Conservation (phyloP, 2,329 filamentous ascomycete genomes). For the Lasiodiplodia hormozganensis region DNA sequence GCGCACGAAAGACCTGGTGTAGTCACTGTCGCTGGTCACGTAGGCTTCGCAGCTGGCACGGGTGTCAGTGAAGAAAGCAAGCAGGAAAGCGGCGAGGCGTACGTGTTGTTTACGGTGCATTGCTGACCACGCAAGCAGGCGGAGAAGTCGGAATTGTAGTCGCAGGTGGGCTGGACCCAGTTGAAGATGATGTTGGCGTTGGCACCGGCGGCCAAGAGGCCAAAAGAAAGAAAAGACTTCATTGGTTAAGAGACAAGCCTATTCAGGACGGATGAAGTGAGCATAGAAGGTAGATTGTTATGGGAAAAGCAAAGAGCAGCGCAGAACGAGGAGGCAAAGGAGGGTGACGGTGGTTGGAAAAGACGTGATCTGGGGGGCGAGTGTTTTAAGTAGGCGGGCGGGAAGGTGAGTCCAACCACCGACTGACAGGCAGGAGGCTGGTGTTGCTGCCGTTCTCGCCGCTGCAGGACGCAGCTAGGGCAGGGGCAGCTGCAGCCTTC, state of each 20-base stretch:
- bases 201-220: conserved; percentile 41
- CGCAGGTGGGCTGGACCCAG: conserved; percentile 54
- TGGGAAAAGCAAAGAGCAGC: conserved; percentile 6
- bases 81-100: conserved; percentile 26
- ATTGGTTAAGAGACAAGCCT: conserved; percentile 17
- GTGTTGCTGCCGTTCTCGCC: not conserved
- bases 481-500: conserved; percentile 24
- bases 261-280: conserved; percentile 19
- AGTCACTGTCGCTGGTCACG: conserved; percentile 33
- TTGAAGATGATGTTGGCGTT: conserved; percentile 58
- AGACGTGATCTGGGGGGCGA: not conserved
- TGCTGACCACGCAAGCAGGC: conserved; percentile 49
- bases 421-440: not conserved
- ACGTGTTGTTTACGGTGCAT: conserved; percentile 46
- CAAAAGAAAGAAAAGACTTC: conserved; percentile 28
- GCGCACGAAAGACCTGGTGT: conserved; percentile 39
- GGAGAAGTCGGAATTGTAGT: conserved; percentile 36
- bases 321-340: conserved; percentile 2
- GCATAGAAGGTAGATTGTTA: conserved; percentile 8
- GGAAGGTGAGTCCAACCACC: not conserved
- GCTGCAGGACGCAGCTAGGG: not conserved
- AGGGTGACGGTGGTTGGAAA: not conserved
- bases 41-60: conserved; percentile 11
- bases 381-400: not conserved
- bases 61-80: not conserved